Conservation (phyloP, 2,329 filamentous ascomycete species). For the Botrytis elliptica region DNA sequence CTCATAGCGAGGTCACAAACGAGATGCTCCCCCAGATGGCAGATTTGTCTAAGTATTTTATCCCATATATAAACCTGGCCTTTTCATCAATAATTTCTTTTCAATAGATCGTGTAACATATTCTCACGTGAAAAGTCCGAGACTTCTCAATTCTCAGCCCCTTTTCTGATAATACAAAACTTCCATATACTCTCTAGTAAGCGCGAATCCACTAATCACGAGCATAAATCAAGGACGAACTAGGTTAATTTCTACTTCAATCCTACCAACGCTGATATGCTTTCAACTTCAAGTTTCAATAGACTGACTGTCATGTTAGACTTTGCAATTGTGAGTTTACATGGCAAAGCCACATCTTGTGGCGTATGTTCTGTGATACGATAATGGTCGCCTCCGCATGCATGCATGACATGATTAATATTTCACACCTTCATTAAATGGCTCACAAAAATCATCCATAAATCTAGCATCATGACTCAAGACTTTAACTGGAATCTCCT, state of each 20-base stretch:
- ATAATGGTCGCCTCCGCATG: neutral
- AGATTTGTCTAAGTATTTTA: neutral
- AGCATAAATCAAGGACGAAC: neutral
- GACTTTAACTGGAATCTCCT: neutral
- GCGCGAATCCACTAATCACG: neutral
- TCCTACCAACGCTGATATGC: neutral
- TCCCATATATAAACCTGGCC: neutral
- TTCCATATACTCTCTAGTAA: neutral
- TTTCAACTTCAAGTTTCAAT: neutral
- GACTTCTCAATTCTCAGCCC: neutral
- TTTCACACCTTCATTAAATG: neutral
- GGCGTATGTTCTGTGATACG: neutral
- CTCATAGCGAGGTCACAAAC: neutral
- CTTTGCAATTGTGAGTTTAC: neutral
- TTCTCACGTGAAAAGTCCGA: neutral
- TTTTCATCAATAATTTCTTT: neutral
- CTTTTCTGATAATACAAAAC: neutral
- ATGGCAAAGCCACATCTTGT: neutral
- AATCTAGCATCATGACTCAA: neutral
- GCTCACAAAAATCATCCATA: neutral
- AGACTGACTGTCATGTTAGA: neutral
- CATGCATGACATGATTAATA: neutral
- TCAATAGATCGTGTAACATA: neutral
- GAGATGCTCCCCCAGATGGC: neutral
- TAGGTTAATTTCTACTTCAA: neutral